These are phyloP conservation scores for Spirogloea muscicola DNA, from an alignment of 139 green algal genomes.

Conservation along the genomic window DNA sequence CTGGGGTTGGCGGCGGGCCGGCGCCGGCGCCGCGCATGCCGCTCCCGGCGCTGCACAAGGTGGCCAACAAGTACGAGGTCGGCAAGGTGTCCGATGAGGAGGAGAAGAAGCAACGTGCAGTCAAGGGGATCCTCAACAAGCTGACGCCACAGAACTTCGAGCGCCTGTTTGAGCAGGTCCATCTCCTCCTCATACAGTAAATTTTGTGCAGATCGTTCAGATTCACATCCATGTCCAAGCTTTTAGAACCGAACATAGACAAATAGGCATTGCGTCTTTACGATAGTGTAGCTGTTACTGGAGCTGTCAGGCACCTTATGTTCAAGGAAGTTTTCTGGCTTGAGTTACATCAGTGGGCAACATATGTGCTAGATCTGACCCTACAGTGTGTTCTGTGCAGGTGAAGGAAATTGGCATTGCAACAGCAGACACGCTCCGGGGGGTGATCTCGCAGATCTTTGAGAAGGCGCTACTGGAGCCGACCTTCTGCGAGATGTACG, in stretches of 20 bases:
- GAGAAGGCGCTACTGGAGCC: slow-evolving; percentile 96
- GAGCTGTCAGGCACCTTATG: too few species aligned
- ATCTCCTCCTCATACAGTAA: too few species aligned
- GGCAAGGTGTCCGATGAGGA: slow-evolving; percentile 66
- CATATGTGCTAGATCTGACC: too few species aligned
- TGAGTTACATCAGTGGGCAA: too few species aligned
- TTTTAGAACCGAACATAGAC: too few species aligned
- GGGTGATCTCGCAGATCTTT: slow-evolving; percentile 90
- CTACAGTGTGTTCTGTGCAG: slow-evolving; percentile 41
- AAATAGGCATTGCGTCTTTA: too few species aligned
- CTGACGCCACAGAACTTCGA: slow-evolving; percentile 97
- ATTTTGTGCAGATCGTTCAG: too few species aligned
- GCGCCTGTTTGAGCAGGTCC: slow-evolving; percentile 73
- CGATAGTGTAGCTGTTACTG: too few species aligned
- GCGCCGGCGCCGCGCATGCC: neutral
- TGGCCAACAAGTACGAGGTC: slow-evolving; percentile 45
- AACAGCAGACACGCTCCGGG: slow-evolving; percentile 69
- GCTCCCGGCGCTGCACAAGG: slow-evolving; percentile 49
- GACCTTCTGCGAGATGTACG: slow-evolving; percentile 93
- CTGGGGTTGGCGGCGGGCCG: neutral
- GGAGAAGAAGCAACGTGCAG: slow-evolving; percentile 78
- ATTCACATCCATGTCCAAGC: too few species aligned
- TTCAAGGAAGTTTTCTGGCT: too few species aligned
- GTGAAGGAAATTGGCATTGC: slow-evolving; percentile 78
- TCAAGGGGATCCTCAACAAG: slow-evolving; percentile 97